phyloP scores from a whole-genome alignment of 2,329 filamentous ascomycete species.

The Corinectria fuckeliana region DNA sequence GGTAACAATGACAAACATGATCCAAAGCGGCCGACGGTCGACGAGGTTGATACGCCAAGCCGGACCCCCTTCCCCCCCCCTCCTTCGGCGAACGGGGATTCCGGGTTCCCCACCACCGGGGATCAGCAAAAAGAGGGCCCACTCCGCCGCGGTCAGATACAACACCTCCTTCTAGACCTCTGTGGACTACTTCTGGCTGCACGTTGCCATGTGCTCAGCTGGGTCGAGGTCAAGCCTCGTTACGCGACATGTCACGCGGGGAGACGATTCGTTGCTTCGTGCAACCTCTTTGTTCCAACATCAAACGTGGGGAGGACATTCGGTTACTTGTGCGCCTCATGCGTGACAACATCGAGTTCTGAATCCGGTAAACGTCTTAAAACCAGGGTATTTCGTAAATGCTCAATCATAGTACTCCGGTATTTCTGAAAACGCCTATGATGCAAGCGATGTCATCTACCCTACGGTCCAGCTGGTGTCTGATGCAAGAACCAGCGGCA shows the following conservation, averaged over 20 bases:
- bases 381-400: constrained; percentile 8
- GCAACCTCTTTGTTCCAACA: neutral
- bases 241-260: neutral
- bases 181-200: neutral
- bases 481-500: neutral
- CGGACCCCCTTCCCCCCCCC: too few relatives aligned
- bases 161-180: neutral
- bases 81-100: neutral
- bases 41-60: neutral
- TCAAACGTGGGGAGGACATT: neutral
- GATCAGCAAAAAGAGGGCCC: neutral
- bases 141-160: neutral
- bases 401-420: neutral
- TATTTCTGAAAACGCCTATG: neutral
- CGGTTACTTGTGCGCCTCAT: neutral
- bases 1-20: neutral
- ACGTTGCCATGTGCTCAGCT: neutral
- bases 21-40: neutral
- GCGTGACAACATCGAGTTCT: constrained; percentile 5
- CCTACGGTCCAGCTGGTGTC: neutral
- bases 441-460: neutral
- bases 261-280: neutral
- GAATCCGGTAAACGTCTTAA: neutral
- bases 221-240: neutral
- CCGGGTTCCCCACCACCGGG: neutral